A percentile compares a stretch with the other conserved stretches of the same genome.
Evolutionary conservation across 2,329 filamentous ascomycete genomes (phyloP).

Genomic region (Didymella keratinophila): DNA sequence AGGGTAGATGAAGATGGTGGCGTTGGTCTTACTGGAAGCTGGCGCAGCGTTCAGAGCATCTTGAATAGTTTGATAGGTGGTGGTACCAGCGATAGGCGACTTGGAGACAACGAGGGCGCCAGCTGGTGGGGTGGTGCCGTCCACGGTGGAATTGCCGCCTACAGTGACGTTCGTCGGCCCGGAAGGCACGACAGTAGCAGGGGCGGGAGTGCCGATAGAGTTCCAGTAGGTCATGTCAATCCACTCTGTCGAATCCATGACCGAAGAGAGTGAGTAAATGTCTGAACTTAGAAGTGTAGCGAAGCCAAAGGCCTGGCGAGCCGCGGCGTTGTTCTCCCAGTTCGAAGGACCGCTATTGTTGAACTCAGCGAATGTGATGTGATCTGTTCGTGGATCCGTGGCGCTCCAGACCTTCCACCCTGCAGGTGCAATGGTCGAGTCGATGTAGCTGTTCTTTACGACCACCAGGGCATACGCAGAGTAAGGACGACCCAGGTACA

Average conservation of each 20-base stretch:
- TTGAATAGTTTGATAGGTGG: constrained; percentile 50
- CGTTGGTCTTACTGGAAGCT: constrained; percentile 46
- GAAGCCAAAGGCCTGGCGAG: constrained; percentile 46
- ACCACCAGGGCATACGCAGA: constrained; percentile 57
- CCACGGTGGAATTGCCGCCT: constrained; percentile 34
- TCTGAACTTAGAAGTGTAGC: constrained; percentile 50
- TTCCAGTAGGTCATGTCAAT: constrained; percentile 53
- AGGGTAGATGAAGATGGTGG: constrained; percentile 54
- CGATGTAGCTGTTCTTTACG: constrained; percentile 60
- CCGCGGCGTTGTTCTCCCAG: constrained; percentile 48
- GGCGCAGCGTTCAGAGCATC: constrained; percentile 48
- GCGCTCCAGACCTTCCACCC: constrained; percentile 66
- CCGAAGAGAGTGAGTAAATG: constrained; percentile 41
- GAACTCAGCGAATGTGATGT: constrained; percentile 66
- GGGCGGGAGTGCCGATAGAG: constrained; percentile 47
- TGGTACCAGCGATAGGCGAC: constrained; percentile 44
- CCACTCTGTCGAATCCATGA: constrained; percentile 51
- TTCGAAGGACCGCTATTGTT: constrained; percentile 60
- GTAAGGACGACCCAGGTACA: constrained; percentile 62
- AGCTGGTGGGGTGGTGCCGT: constrained; percentile 45
- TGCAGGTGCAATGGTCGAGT: constrained; percentile 61
- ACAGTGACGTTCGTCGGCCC: constrained; percentile 36
- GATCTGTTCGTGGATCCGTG: constrained; percentile 56
- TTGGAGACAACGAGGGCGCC: constrained; percentile 53
- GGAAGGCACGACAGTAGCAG: constrained; percentile 24